These are phyloP conservation scores for Neofusicoccum sp. DNA, from an alignment of 2,329 filamentous ascomycete species.

Conservation along the genomic window DNA sequence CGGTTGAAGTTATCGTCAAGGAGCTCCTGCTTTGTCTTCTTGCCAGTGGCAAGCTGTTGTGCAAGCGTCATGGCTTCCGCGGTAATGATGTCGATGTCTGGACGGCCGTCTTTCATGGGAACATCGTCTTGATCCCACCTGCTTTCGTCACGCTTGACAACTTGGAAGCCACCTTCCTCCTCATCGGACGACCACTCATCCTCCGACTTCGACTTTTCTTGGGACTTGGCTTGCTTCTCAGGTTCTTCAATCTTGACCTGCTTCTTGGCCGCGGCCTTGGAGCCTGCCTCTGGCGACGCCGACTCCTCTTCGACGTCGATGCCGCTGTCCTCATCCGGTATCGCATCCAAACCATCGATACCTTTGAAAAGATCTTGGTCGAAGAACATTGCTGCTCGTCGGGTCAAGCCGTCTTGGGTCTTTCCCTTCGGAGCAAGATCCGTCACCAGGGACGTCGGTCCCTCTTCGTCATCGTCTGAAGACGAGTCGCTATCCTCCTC, in stretches of 20 bases:
- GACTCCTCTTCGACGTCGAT: constrained; percentile 37
- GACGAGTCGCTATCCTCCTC: constrained; percentile 64
- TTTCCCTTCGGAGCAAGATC: constrained; percentile 58
- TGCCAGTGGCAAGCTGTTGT: constrained; percentile 82
- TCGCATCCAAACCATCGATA: constrained; percentile 61
- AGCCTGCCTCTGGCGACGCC: constrained; percentile 19
- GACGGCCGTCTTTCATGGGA: constrained; percentile 60
- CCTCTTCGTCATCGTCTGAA: constrained; percentile 56
- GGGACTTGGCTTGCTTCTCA: constrained; percentile 15
- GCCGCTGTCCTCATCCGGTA: constrained; percentile 45
- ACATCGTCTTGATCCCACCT: constrained; percentile 68
- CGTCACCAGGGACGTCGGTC: constrained; percentile 55
- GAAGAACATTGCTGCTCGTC: constrained; percentile 84
- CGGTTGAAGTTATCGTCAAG: constrained; percentile 94
- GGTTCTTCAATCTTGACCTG: constrained; percentile 20
- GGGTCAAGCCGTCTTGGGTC: constrained; percentile 66
- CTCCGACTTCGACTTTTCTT: constrained; percentile 23
- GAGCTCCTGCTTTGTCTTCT: constrained; percentile 75
- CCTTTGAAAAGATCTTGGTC: constrained; percentile 91
- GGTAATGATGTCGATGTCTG: constrained; percentile 97
- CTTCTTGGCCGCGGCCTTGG: constrained; percentile 23
- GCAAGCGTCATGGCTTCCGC: constrained; percentile 98
- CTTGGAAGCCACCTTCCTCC: constrained; percentile 54
- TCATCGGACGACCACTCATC: constrained; percentile 34
- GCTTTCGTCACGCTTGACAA: constrained; percentile 56